Conservation (phyloP, 2,329 filamentous ascomycete species). For the Geoglossum cookeanum region DNA sequence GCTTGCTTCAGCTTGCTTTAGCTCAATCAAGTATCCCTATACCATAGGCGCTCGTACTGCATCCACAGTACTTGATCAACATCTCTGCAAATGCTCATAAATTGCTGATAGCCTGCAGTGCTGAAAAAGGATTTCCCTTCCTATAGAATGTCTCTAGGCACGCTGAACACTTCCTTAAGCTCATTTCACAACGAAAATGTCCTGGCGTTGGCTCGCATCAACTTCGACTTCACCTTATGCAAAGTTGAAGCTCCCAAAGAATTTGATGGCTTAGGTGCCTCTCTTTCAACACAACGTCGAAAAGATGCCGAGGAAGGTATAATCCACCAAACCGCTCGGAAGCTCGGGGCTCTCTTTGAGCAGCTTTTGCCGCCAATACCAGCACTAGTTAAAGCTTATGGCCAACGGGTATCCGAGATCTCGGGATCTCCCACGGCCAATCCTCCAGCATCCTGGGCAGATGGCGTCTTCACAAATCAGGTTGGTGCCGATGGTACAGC, state of each 20-base stretch:
- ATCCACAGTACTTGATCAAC: no score
- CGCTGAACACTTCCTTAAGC: no score
- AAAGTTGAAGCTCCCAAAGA: slow-evolving; percentile 24
- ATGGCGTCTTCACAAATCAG: slow-evolving; percentile 12
- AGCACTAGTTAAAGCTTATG: slow-evolving; percentile 19
- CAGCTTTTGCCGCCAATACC: slow-evolving; percentile 17
- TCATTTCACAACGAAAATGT: no score
- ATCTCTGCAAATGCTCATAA: no score
- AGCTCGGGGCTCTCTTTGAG: slow-evolving; percentile 23
- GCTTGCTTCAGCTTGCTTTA: no score
- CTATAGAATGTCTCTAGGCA: no score
- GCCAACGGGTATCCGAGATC: slow-evolving; percentile 18
- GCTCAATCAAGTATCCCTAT: no score
- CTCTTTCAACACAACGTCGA: slow-evolving; percentile 16
- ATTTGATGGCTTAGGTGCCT: slow-evolving; percentile 16
- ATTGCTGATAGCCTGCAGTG: no score
- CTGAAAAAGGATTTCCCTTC: no score
- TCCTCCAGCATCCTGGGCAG: background rate
- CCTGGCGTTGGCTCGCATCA: slow-evolving; percentile 11
- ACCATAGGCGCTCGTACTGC: no score
- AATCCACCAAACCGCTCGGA: slow-evolving; percentile 20
- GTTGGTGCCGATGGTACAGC: slow-evolving; percentile 11
- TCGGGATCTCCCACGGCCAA: slow-evolving; percentile 5
- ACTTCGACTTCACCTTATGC: slow-evolving; percentile 25
- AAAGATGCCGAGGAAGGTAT: slow-evolving; percentile 21